Base-by-base conservation (phyloP, 1,284 basidiomycete genomes). In the Puccinia brachypodii region DNA sequence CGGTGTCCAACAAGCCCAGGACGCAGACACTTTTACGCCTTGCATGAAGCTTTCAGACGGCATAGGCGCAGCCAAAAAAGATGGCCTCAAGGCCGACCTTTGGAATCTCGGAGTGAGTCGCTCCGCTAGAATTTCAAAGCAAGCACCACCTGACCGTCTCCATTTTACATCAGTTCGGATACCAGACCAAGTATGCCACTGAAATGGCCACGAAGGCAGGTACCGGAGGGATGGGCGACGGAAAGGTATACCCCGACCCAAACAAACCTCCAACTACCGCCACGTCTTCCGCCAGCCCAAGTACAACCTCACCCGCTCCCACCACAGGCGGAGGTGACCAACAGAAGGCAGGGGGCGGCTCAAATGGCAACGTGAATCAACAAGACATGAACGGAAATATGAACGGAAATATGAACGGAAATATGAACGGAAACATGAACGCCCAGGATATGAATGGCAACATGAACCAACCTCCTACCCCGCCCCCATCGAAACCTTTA, bases 181-280 rank as follows among this genome's bases (percentile, higher is more conserved):
- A 50, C 22, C 16, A 28, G 3, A 77, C 76, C 19, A 66, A 9
- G 2, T 77, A 77, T 33, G 76, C 40, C 11, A 28, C n/a, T 11
- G 14, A 66, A 6, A 16, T 2, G 62, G 42, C 60, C 40, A 53
- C 25, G 0, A 62, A 44, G 22, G 28, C 38, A 1, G 76, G 62
- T 9, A 76, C 60, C 14, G 75, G 75, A 50, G 75, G 75, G 25
- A 42, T 44, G n/a, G 75, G 75, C 25, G 75, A 76, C 40, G 75
- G 44, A 13, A 88, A 90, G 36, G 4, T 40, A 1, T 2, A 64
- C 36, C 28, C 36, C 38, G 85, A 71, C 84, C 85, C 72, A 83
- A 85, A 14, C 33, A 82, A n/a, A n/a, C n/a, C n/a, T n/a, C n/a
- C n/a, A n/a, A n/a, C n/a, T n/a, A n/a, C n/a, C n/a, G n/a, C n/a